Percentiles rank a stretch among this genome's conserved stretches.
Evolutionary conservation across 2,329 filamentous ascomycete species (phyloP).

Genomic region (Periconia digitata): DNA sequence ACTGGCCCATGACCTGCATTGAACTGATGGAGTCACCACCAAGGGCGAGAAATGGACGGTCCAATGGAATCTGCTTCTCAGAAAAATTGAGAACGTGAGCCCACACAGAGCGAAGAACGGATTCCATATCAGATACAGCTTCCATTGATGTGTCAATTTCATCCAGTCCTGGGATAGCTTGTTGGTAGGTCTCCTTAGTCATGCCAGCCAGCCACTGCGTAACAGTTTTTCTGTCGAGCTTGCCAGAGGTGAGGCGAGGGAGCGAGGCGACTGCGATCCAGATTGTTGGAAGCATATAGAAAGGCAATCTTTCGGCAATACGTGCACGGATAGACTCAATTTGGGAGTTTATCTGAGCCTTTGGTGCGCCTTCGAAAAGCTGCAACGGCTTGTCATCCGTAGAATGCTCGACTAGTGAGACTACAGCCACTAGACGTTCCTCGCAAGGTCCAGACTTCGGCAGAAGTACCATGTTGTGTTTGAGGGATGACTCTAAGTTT

Average conservation of each 20-base stretch:
- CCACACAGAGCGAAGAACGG: slow-evolving; percentile 28
- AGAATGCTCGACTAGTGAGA: slow-evolving; percentile 37
- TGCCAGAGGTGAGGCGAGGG: slow-evolving; percentile 21
- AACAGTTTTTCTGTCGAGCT: slow-evolving; percentile 15
- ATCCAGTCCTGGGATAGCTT: slow-evolving; percentile 13
- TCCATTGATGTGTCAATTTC: background rate
- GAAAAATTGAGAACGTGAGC: slow-evolving; percentile 34
- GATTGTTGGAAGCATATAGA: slow-evolving; percentile 11
- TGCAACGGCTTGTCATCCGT: slow-evolving; percentile 20
- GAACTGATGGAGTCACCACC: slow-evolving; percentile 55
- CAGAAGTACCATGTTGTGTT: slow-evolving; percentile 40
- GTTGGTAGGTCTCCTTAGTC: slow-evolving; percentile 16
- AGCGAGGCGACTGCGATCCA: slow-evolving; percentile 20
- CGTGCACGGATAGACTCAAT: slow-evolving; percentile 8
- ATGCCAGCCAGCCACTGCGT: slow-evolving; percentile 19
- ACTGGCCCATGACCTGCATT: slow-evolving; percentile 53
- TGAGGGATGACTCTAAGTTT: slow-evolving; percentile 15
- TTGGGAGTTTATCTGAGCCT: slow-evolving; percentile 1
- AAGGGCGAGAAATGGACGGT: slow-evolving; percentile 45
- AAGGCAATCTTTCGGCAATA: slow-evolving; percentile 7
- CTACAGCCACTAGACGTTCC: slow-evolving; percentile 45
- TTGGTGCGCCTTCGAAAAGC: slow-evolving; percentile 11
- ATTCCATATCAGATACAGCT: slow-evolving; percentile 17
- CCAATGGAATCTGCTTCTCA: slow-evolving; percentile 24
- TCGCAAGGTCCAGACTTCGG: slow-evolving; percentile 42